These are phyloP conservation scores for Phytophthora fragariaefolia DNA, from an alignment of 352 stramenopile genomes.

Conservation along the genomic window DNA sequence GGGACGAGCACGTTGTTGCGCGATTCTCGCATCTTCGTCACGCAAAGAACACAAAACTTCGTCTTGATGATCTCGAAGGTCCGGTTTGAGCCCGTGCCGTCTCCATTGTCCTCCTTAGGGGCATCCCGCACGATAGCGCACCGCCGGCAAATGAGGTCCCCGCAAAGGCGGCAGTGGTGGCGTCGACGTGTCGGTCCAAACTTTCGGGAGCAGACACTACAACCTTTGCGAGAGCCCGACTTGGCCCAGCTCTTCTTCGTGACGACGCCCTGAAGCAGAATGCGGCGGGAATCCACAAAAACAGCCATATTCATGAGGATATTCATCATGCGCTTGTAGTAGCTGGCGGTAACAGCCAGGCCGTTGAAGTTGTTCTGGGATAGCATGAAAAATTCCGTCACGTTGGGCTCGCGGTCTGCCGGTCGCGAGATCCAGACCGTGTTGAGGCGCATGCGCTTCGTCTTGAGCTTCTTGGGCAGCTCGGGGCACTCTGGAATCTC, in stretches of 20 bases:
- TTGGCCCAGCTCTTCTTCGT: conserved; percentile 56
- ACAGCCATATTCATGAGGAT: conserved; percentile 67
- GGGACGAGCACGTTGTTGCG: conserved; percentile 28
- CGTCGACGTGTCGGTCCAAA: conserved; percentile 70
- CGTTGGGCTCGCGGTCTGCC: conserved; percentile 37
- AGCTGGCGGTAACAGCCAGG: conserved; percentile 37
- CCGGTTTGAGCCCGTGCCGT: conserved; percentile 31
- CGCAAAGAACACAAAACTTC: conserved; percentile 73
- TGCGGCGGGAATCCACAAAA: conserved; percentile 66
- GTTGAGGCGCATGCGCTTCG: conserved; percentile 61
- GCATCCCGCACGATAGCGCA: conserved; percentile 67
- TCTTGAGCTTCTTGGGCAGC: conserved; percentile 56
- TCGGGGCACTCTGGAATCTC: conserved; percentile 70
- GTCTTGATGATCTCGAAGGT: conserved; percentile 67
- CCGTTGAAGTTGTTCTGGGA: conserved; percentile 65
- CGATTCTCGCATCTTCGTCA: conserved; percentile 63
- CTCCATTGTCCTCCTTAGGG: conserved; percentile 35
- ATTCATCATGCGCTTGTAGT: conserved; percentile 68
- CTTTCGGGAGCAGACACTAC: conserved; percentile 65
- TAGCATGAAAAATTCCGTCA: conserved; percentile 71
- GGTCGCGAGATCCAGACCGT: conserved; percentile 59
- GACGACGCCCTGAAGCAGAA: conserved; percentile 61
- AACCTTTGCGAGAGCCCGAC: conserved; percentile 51
- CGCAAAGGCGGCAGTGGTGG: conserved; percentile 83
- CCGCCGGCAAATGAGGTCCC: conserved; percentile 79